These are phyloP conservation scores for Pezicula carpinea DNA, from an alignment of 2,329 filamentous ascomycete species.

Conservation along the genomic window DNA sequence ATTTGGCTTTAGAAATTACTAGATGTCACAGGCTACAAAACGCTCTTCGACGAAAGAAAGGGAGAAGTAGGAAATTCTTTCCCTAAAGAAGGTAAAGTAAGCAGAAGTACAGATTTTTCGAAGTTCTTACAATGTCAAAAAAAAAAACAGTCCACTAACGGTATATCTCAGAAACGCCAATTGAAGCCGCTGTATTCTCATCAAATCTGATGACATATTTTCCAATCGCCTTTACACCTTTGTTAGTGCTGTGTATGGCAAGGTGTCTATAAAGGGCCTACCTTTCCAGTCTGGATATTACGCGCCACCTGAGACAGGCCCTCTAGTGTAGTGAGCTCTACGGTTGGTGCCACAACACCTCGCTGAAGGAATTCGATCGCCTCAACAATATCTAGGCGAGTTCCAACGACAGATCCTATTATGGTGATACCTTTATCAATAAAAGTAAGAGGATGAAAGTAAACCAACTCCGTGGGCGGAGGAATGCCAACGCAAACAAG, in stretches of 20 bases:
- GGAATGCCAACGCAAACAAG: conserved; percentile 15
- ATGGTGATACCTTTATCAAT: conserved; percentile 33
- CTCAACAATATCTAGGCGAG: conserved; percentile 34
- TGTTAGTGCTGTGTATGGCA: not conserved
- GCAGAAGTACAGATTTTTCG: no score
- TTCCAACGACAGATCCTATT: conserved; percentile 33
- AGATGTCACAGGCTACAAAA: no score
- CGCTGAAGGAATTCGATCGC: conserved; percentile 35
- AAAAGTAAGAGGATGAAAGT: conserved; percentile 31
- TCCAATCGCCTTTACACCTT: conserved; percentile 1
- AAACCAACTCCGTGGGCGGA: conserved; percentile 20
- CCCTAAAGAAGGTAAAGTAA: no score
- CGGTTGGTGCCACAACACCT: conserved; percentile 28
- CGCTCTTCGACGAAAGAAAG: no score
- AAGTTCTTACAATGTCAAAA: no score
- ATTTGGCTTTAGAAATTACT: no score
- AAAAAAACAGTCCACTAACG: no score
- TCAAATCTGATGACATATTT: conserved; percentile 2
- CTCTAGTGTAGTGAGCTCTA: conserved; percentile 20
- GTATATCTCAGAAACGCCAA: no score
- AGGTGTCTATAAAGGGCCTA: not conserved
- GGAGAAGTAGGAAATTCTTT: no score
- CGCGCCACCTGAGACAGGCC: conserved; percentile 13
- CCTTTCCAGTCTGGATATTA: conserved; percentile 7
- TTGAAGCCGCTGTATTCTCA: no score